phyloP scores from a whole-genome alignment of 257 asterid genomes.

The Solanum corneliomulleri region DNA sequence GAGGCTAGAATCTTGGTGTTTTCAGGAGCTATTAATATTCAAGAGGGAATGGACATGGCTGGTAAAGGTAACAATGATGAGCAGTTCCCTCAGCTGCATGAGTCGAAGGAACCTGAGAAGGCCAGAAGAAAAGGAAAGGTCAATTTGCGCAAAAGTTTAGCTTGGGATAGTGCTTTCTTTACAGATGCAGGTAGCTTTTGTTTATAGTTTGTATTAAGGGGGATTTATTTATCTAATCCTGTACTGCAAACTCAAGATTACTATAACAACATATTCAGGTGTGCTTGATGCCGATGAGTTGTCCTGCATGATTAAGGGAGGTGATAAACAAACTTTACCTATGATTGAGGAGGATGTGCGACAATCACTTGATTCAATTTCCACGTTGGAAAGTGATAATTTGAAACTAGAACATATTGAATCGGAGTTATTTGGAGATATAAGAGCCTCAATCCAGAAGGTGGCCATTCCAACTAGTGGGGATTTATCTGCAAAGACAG shows the following conservation, averaged over 20 bases:
- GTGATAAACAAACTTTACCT: slow-evolving; percentile 31
- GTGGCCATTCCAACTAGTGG: slow-evolving; percentile 16
- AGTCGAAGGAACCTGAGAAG: slow-evolving; percentile 44
- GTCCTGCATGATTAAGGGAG: slow-evolving; percentile 56
- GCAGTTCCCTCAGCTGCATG: slow-evolving; percentile 39
- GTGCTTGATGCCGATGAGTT: slow-evolving; percentile 80
- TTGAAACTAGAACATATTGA: slow-evolving; percentile 59
- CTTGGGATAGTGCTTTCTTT: slow-evolving; percentile 97
- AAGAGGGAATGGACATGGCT: slow-evolving; percentile 11
- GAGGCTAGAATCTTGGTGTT: slow-evolving; percentile 2
- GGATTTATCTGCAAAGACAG: slow-evolving; percentile 17
- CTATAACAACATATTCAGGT: slow-evolving; percentile 29
- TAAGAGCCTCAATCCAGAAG: slow-evolving; percentile 95
- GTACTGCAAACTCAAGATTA: not conserved
- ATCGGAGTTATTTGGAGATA: slow-evolving; percentile 75
- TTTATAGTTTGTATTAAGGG: not conserved
- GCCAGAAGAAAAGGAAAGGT: slow-evolving; percentile 41
- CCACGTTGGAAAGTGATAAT: slow-evolving; percentile 63
- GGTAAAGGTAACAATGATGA: slow-evolving; percentile 10
- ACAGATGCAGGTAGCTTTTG: slow-evolving; percentile 65
- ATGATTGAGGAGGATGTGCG: slow-evolving; percentile 73
- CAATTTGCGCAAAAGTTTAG: slow-evolving; percentile 84
- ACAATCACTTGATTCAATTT: slow-evolving; percentile 64
- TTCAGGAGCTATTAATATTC: slow-evolving; percentile 15
- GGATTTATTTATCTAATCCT: not conserved